Evolutionary conservation across 345 rosid species (phyloP).

Genomic region (Arabis hirsuta): DNA sequence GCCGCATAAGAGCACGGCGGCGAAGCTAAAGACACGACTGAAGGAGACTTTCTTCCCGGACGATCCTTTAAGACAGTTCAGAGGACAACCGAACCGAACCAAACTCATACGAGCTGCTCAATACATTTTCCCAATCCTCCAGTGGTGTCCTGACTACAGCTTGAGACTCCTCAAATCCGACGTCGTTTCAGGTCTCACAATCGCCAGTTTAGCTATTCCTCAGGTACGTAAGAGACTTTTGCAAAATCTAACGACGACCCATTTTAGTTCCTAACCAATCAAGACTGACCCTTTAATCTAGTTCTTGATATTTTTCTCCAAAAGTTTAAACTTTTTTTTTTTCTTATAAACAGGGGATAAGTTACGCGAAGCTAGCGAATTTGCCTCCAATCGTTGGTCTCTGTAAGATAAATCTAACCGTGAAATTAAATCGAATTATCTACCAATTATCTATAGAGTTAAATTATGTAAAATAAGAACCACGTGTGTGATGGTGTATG

Average conservation of each 20-base stretch:
- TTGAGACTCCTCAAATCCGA: conserved; percentile 81
- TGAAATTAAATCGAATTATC: background rate
- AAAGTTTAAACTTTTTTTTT: background rate
- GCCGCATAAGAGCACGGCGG: conserved; percentile 61
- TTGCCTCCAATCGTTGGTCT: conserved; percentile 91
- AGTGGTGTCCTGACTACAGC: conserved; percentile 85
- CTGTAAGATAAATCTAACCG: conserved; percentile 58
- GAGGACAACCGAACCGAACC: conserved; percentile 61
- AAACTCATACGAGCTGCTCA: conserved; percentile 72
- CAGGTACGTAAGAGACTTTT: conserved; percentile 54
- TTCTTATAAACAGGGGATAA: conserved; percentile 70
- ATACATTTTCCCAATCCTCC: conserved; percentile 83
- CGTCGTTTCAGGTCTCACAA: conserved; percentile 86
- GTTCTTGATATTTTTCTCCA: conserved; percentile 2
- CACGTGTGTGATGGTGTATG: conserved; percentile 12
- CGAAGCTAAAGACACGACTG: conserved; percentile 62
- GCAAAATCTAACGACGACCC: conserved; percentile 11
- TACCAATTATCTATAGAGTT: background rate
- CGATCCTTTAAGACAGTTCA: conserved; percentile 93
- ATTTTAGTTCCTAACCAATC: conserved; percentile 9
- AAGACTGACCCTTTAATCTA: background rate
- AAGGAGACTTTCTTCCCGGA: conserved; percentile 95
- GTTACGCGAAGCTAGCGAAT: conserved; percentile 94
- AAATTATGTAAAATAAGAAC: background rate
- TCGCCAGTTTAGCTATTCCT: conserved; percentile 98